Conservation (phyloP, 108 stramenopile species). For the Skeletonema menzelii region DNA sequence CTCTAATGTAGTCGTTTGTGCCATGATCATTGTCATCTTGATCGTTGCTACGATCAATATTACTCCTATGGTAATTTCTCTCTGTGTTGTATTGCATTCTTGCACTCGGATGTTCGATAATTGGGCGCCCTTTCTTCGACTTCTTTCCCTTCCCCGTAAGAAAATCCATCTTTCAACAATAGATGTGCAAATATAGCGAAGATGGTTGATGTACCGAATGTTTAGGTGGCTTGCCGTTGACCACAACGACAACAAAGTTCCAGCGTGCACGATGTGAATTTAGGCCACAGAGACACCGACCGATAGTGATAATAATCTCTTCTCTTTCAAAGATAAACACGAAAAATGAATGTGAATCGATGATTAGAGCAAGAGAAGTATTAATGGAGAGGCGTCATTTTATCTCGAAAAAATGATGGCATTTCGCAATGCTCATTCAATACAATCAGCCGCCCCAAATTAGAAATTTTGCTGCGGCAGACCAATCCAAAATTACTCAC, state of each 20-base stretch:
- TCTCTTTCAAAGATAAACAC: neutral
- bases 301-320: neutral
- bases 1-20: neutral
- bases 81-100: neutral
- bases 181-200: neutral
- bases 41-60: neutral
- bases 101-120: neutral
- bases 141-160: neutral
- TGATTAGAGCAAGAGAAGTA: neutral
- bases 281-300: neutral
- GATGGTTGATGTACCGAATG: neutral
- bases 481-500: neutral
- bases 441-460: neutral
- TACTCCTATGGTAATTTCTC: neutral
- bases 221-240: neutral
- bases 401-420: neutral
- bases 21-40: neutral
- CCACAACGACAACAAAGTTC: neutral
- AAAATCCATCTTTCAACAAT: neutral
- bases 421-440: neutral
- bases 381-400: neutral
- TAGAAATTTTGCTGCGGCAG: neutral
- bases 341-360: neutral
- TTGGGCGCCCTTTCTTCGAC: neutral
- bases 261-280: neutral